phyloP scores from a whole-genome alignment of 306 rosid species.

The Castanea mollissima region DNA sequence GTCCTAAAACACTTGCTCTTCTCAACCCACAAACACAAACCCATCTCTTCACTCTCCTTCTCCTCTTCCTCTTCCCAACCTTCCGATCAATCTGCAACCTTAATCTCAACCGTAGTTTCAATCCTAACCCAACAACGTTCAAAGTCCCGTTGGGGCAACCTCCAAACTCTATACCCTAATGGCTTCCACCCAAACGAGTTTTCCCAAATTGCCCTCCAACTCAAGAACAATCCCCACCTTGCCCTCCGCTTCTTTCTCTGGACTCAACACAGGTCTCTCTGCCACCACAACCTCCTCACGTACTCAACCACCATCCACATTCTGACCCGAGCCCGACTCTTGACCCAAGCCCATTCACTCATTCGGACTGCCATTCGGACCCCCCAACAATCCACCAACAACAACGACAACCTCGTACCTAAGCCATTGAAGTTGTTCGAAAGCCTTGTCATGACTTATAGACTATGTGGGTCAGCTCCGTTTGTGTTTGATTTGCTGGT shows the following conservation, averaged over 20 bases:
- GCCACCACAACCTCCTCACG: slow-evolving; percentile 59
- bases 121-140: slow-evolving; percentile 70
- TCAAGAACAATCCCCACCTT: slow-evolving; percentile 72
- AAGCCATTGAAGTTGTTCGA: slow-evolving; percentile 54
- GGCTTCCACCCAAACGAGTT: slow-evolving; percentile 53
- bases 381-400: background rate
- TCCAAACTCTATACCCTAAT: slow-evolving; percentile 47
- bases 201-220: slow-evolving; percentile 53
- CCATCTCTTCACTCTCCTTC: slow-evolving; percentile 6
- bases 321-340: slow-evolving; percentile 69
- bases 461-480: slow-evolving; percentile 65
- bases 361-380: slow-evolving; percentile 46
- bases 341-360: slow-evolving; percentile 46
- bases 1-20: slow-evolving; percentile 22
- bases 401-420: slow-evolving; percentile 1
- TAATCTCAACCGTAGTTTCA: slow-evolving; percentile 40
- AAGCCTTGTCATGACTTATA: slow-evolving; percentile 55
- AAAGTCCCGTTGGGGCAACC: slow-evolving; percentile 69
- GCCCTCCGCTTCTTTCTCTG: slow-evolving; percentile 65
- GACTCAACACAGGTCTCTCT: slow-evolving; percentile 53
- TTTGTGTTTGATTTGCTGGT: slow-evolving; percentile 74
- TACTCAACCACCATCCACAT: slow-evolving; percentile 65
- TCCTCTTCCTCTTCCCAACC: slow-evolving; percentile 18
- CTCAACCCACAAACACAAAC: slow-evolving; percentile 11
- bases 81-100: background rate